Base-by-base conservation (phyloP, 805 yeast species). In the Kluyveromyces lactis region DNA sequence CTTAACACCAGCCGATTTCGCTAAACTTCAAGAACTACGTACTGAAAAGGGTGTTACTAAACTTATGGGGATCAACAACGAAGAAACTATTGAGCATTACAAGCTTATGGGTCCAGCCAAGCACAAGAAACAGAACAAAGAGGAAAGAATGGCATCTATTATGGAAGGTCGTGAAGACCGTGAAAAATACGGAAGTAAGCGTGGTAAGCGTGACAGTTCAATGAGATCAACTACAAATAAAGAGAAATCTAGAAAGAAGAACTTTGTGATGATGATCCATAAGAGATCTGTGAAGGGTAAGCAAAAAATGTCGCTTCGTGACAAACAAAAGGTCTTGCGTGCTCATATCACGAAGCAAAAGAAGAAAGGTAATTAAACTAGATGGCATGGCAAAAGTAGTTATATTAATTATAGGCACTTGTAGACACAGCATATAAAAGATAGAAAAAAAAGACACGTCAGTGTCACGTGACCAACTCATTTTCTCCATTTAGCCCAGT, bases 241-340 rank as follows among this genome's bases (percentile, higher is more conserved):
- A 64, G 97, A 94, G 66, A 92, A 92, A 76, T 94, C 87, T 18
- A 76, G 97, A 63, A 86, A 86, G 86, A 92, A 92, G 95, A 92
- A 92, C 66, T 92, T 87, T 58, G 90, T 92, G 59, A 92, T 92
- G 99, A 85, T 85, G 90, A 85, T 92, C 51, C 99, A 92, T 65
- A 92, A 90, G 68, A 78, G 78, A 54, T 79, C 85, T 37, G 97
- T 92, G 29, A 95, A 85, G 63, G 97, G 97, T 47, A 92, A 92
- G 64, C 89, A 82, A 47, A 84, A 81, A 66, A 71, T 82, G 73
- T 85, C 96, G 42, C 69, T 92, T 52, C 73, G 95, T 53, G 97
- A 92, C 61, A 80, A 86, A 62, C 97, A 89, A 62, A 84, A 79
- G 61, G 78, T 84, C 15, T 66, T 92, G 52, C 71, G 81, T 46